phyloP scores from a whole-genome alignment of 2,329 filamentous ascomycete genomes.

The Colletotrichum costaricense region DNA sequence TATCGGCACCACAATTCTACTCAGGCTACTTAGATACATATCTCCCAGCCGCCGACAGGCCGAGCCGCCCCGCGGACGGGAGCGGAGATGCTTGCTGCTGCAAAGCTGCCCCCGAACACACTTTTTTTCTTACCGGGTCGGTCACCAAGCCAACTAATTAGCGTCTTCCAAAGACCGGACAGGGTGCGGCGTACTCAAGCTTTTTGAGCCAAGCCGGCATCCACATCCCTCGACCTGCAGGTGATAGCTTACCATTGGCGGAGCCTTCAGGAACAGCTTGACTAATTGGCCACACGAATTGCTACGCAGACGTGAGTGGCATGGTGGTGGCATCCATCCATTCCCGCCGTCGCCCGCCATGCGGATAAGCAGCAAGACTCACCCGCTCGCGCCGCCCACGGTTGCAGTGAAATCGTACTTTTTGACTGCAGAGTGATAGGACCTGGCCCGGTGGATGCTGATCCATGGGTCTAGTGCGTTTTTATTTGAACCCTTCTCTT shows the following conservation, averaged over 20 bases:
- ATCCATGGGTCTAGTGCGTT: constrained; percentile 9
- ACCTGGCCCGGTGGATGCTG: background rate
- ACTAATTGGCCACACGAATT: constrained; percentile 20
- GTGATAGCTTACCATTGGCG: constrained; percentile 25
- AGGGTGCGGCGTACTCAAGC: constrained; percentile 30
- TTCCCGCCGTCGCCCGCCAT: background rate
- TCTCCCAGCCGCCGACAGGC: constrained; percentile 4
- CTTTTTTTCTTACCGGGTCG: background rate
- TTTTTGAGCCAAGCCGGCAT: constrained; percentile 27
- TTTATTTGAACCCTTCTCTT: background rate
- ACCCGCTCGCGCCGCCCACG: background rate
- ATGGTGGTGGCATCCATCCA: background rate
- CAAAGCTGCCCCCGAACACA: background rate
- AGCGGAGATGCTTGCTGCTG: constrained; percentile 1
- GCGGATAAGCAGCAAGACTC: background rate
- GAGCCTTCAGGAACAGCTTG: background rate
- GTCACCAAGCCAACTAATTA: background rate
- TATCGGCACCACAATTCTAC: constrained; percentile 10
- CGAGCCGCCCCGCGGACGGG: constrained; percentile 1
- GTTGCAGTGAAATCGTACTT: background rate
- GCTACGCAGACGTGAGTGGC: background rate
- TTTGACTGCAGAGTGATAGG: background rate
- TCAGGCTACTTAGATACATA: background rate
- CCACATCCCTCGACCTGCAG: constrained; percentile 26
- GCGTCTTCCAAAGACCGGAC: background rate